Percentiles rank a stretch among this genome's conserved stretches.
Conservation (phyloP, 495 filamentous ascomycete genomes). For the Neurospora intermedia region DNA sequence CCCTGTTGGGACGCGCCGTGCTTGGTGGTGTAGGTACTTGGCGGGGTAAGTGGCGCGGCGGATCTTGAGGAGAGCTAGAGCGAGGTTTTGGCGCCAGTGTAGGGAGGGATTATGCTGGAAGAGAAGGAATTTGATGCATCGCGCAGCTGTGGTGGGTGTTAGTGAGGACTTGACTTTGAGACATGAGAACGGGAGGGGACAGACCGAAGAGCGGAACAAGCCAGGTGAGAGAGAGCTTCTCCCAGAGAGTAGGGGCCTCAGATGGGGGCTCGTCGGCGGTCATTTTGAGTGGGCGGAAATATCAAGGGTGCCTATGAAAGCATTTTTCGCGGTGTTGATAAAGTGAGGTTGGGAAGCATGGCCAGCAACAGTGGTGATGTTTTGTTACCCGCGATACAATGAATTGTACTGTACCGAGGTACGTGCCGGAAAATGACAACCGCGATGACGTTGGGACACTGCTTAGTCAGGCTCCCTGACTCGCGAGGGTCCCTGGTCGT, state of each 20-base stretch:
- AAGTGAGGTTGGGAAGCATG: background rate
- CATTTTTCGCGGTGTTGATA: background rate
- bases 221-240: background rate
- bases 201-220: background rate
- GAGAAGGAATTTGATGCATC: background rate
- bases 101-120: conserved; percentile 1
- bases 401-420: background rate
- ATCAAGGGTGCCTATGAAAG: background rate
- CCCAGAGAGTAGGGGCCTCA: background rate
- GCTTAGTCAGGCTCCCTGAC: background rate
- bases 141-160: background rate
- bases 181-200: background rate
- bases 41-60: conserved; percentile 4
- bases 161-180: background rate
- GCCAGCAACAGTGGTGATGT: background rate
- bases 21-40: conserved; percentile 1
- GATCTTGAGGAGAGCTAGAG: conserved; percentile 5
- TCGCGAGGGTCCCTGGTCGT: background rate
- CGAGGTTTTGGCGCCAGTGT: conserved; percentile 12
- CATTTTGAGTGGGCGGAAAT: background rate
- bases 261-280: background rate
- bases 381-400: background rate
- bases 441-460: background rate
- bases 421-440: background rate
- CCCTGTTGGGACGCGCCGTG: conserved; percentile 3